phyloP scores from a whole-genome alignment of 805 yeast species.

The Candida boleticola region DNA sequence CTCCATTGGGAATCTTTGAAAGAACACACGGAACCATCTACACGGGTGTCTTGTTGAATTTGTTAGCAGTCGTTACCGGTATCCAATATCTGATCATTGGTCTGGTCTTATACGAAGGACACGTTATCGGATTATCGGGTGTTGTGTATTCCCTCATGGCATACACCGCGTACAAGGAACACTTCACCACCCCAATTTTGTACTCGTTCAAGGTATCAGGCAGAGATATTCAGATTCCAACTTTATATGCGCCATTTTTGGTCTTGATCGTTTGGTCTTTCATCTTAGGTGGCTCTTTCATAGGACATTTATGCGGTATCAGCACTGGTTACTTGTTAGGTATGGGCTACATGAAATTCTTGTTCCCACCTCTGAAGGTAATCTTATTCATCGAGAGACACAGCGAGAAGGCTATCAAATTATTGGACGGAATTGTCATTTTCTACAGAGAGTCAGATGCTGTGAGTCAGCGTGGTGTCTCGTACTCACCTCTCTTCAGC shows the following conservation, averaged over 20 bases:
- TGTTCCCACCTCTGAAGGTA: slow-evolving; percentile 66
- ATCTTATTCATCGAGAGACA: slow-evolving; percentile 64
- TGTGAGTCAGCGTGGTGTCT: slow-evolving; percentile 38
- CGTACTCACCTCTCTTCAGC: slow-evolving; percentile 27
- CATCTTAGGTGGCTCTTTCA: slow-evolving; percentile 58
- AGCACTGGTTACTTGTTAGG: slow-evolving; percentile 64
- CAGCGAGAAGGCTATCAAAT: slow-evolving; percentile 46
- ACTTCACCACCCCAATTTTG: slow-evolving; percentile 37
- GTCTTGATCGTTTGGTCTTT: slow-evolving; percentile 39
- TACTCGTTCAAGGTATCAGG: slow-evolving; percentile 28
- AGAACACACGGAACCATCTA: slow-evolving; percentile 76
- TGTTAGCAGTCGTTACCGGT: slow-evolving; percentile 69
- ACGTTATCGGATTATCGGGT: slow-evolving; percentile 69
- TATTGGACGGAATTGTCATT: slow-evolving; percentile 52
- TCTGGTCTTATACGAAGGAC: slow-evolving; percentile 41
- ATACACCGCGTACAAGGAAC: slow-evolving; percentile 53
- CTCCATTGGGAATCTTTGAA: slow-evolving; percentile 68
- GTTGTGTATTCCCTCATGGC: slow-evolving; percentile 69
- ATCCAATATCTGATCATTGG: slow-evolving; percentile 58
- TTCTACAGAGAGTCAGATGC: slow-evolving; percentile 65
- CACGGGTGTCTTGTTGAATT: slow-evolving; percentile 76
- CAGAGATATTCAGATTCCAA: slow-evolving; percentile 50
- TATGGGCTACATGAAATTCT: slow-evolving; percentile 50
- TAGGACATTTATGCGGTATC: slow-evolving; percentile 73
- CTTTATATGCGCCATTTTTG: slow-evolving; percentile 56